These are phyloP conservation scores for Aspergillus oerlinghausenensis DNA, from an alignment of 2,329 filamentous ascomycete genomes.

Conservation along the genomic window DNA sequence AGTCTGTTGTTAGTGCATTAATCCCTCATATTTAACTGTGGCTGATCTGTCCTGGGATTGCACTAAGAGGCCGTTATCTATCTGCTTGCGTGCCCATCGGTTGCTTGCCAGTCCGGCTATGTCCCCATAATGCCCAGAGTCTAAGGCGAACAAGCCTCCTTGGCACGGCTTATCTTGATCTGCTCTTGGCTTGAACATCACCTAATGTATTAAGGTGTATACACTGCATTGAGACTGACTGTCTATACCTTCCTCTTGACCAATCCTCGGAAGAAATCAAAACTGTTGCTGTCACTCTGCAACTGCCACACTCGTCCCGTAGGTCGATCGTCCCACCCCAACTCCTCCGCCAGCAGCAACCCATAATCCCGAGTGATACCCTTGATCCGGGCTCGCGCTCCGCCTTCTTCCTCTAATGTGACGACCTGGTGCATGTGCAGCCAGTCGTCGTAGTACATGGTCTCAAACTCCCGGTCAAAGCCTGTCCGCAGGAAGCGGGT, in stretches of 20 bases:
- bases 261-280: slow-evolving; percentile 91
- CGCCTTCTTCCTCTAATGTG: slow-evolving; percentile 75
- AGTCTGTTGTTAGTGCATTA: neutral
- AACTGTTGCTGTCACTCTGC: slow-evolving; percentile 96
- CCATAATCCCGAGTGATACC: slow-evolving; percentile 94
- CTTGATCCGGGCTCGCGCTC: slow-evolving; percentile 68
- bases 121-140: neutral
- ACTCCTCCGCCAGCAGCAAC: slow-evolving; percentile 76
- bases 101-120: neutral
- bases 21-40: no score
- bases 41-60: no score
- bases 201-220: neutral
- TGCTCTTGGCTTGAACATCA: neutral
- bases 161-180: neutral
- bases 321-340: slow-evolving; percentile 64
- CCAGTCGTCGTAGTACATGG: slow-evolving; percentile 77
- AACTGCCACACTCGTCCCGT: slow-evolving; percentile 78
- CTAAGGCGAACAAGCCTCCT: slow-evolving; percentile 1
- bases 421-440: slow-evolving; percentile 72
- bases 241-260: slow-evolving; percentile 69
- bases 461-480: slow-evolving; percentile 69
- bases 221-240: neutral
- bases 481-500: slow-evolving; percentile 67
- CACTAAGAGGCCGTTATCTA: no score
- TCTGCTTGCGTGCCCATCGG: neutral